Percentiles rank a stretch among this genome's conserved stretches.
Evolutionary conservation across 148 eudicot genomes (phyloP).

Genomic region (Gaultheria prostrata): DNA sequence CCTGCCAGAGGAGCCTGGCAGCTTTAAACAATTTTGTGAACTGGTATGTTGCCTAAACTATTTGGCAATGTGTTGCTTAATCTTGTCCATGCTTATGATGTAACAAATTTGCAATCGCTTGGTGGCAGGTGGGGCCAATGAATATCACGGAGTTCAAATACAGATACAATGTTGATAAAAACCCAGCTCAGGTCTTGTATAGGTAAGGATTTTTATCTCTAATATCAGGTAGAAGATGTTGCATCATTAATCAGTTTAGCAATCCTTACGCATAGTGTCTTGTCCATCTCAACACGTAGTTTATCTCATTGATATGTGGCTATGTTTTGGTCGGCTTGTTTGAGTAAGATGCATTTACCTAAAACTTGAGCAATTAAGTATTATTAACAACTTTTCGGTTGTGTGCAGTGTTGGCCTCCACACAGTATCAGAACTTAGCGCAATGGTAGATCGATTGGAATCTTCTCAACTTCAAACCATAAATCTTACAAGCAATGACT

Average conservation of each 20-base stretch:
- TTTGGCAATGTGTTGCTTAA: neutral
- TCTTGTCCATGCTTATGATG: neutral
- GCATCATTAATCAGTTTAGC: neutral
- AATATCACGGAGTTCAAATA: constrained; percentile 95
- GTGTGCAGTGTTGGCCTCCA: constrained; percentile 90
- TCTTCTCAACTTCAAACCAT: constrained; percentile 62
- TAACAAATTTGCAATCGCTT: constrained; percentile 13
- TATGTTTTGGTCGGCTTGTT: constrained; percentile 1
- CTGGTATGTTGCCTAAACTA: constrained; percentile 43
- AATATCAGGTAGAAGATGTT: neutral
- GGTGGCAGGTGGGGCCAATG: constrained; percentile 84
- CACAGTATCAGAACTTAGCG: constrained; percentile 64
- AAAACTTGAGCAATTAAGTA: neutral
- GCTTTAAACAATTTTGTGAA: constrained; percentile 71
- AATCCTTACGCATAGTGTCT: neutral
- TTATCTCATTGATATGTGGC: neutral
- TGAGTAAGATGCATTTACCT: neutral
- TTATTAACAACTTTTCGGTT: neutral
- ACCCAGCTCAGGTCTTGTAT: constrained; percentile 75
- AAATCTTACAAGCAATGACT: constrained; percentile 76
- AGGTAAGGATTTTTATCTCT: constrained; percentile 43
- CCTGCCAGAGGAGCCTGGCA: constrained; percentile 85
- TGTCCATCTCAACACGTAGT: neutral
- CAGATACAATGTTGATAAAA: constrained; percentile 55
- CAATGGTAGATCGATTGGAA: constrained; percentile 76